Conservation (phyloP, 1,139 yeast species). For the Yamadazyma aaseri region DNA sequence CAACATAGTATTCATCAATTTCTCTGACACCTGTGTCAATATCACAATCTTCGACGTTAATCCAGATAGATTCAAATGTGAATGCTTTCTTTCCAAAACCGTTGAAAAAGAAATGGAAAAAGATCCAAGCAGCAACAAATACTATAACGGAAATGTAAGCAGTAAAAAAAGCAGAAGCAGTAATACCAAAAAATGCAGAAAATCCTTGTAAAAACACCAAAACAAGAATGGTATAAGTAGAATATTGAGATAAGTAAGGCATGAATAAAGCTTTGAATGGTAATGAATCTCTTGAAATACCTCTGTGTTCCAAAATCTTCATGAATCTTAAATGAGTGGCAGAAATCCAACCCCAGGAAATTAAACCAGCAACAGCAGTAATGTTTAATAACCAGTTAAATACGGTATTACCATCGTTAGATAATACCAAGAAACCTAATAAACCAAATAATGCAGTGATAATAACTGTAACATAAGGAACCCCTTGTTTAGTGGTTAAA, state of each 20-base stretch:
- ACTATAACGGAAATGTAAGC: conserved; percentile 64
- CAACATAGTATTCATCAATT: conserved; percentile 53
- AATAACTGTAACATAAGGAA: conserved; percentile 61
- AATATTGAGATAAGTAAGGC: conserved; percentile 65
- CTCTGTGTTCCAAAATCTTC: conserved; percentile 56
- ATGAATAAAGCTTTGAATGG: conserved; percentile 69
- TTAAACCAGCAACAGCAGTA: conserved; percentile 72
- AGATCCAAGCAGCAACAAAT: conserved; percentile 51
- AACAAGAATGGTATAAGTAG: conserved; percentile 49
- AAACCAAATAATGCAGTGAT: conserved; percentile 62
- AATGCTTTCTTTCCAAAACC: conserved; percentile 35
- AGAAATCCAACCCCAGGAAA: conserved; percentile 71
- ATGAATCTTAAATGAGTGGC: conserved; percentile 67
- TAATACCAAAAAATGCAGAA: conserved; percentile 55
- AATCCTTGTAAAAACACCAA: conserved; percentile 72
- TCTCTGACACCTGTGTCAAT: conserved; percentile 62
- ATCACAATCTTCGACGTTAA: conserved; percentile 55
- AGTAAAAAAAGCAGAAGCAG: conserved; percentile 57
- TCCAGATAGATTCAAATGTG: conserved; percentile 32
- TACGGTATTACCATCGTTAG: conserved; percentile 62
- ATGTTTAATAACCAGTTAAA: conserved; percentile 84
- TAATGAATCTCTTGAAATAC: conserved; percentile 60
- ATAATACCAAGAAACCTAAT: conserved; percentile 66
- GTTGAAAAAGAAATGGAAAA: conserved; percentile 50
- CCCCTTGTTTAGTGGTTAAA: conserved; percentile 59